A percentile compares a stretch with the other conserved stretches of the same genome.
Conservation (phyloP, 1,284 basidiomycete species). For the Fomitopsis schrenkii region DNA sequence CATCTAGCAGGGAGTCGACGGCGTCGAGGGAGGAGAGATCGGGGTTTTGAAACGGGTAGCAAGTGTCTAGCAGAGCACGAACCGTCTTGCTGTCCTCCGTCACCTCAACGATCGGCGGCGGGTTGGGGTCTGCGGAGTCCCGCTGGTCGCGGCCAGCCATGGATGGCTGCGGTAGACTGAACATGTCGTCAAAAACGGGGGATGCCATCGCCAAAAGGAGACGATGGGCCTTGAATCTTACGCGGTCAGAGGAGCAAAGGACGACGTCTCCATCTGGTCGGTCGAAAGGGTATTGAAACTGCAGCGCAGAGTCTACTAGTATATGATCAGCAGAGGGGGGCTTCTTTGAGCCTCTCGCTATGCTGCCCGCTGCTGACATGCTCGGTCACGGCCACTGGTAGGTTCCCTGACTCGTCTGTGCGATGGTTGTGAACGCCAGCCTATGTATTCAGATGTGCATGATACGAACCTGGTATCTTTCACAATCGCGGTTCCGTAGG, state of each 20-base stretch:
- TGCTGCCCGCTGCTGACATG: too few relatives aligned
- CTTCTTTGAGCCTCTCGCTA: too few relatives aligned
- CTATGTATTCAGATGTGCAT: too few relatives aligned
- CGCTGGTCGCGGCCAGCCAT: too few relatives aligned
- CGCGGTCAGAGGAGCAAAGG: not conserved
- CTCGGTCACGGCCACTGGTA: too few relatives aligned
- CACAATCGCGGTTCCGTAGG: too few relatives aligned
- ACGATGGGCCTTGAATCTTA: not conserved
- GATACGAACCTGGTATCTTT: too few relatives aligned
- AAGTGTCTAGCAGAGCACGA: not conserved
- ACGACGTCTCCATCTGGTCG: not conserved
- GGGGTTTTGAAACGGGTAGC: not conserved
- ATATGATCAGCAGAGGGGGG: too few relatives aligned
- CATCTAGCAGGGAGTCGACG: not conserved
- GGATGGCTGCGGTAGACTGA: conserved; percentile 11
- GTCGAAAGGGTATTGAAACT: not conserved
- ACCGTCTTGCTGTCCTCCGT: not conserved
- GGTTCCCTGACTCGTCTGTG: too few relatives aligned
- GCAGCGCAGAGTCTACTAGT: too few relatives aligned
- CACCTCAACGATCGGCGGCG: not conserved
- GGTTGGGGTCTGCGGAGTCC: not conserved
- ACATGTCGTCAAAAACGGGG: conserved; percentile 20
- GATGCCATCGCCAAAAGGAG: conserved; percentile 35
- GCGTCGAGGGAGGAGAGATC: not conserved
- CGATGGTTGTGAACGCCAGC: too few relatives aligned